A percentile compares a stretch with the other conserved stretches of the same genome.
Conservation (phyloP, 352 stramenopile genomes). For the Phytopythium delawarense region DNA sequence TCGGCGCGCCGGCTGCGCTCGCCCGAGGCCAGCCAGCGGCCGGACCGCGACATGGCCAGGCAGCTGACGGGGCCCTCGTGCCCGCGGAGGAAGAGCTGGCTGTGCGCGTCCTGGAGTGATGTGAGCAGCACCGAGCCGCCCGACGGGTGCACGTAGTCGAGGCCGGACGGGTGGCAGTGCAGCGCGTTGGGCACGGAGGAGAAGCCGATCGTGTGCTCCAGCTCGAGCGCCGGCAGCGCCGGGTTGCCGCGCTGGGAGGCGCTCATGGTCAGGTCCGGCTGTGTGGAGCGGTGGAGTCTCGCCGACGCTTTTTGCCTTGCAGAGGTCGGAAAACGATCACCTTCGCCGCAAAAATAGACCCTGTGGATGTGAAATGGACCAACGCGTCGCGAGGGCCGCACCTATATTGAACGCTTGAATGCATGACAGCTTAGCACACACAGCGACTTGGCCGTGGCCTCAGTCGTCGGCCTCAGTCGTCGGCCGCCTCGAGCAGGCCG, state of each 20-base stretch:
- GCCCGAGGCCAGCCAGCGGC: slow-evolving; percentile 80
- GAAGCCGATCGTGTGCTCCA: slow-evolving; percentile 93
- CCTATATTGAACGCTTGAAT: slow-evolving; percentile 4
- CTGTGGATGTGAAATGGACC: slow-evolving; percentile 8
- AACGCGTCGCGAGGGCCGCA: neutral
- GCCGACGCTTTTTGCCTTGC: neutral
- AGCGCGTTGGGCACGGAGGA: slow-evolving; percentile 77
- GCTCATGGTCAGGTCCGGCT: neutral
- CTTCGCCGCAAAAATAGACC: neutral
- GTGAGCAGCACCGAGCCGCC: slow-evolving; percentile 86
- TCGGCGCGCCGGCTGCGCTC: slow-evolving; percentile 80
- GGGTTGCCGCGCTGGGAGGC: neutral
- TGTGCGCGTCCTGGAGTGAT: slow-evolving; percentile 70
- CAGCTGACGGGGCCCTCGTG: slow-evolving; percentile 81
- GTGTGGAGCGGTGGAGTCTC: neutral
- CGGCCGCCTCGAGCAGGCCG: slow-evolving; percentile 20
- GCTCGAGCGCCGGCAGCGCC: slow-evolving; percentile 48
- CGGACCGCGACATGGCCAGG: slow-evolving; percentile 72
- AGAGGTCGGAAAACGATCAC: neutral
- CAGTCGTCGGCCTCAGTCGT: neutral
- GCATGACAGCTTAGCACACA: neutral
- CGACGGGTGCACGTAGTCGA: slow-evolving; percentile 84
- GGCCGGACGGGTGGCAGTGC: slow-evolving; percentile 77
- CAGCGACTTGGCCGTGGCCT: too few relatives aligned
- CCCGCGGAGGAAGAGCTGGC: slow-evolving; percentile 80